Percentiles rank a stretch among this genome's conserved stretches.
phyloP scores from a whole-genome alignment of 192 early-diverging fungal genomes.

The Chytriomyces hyalinus region DNA sequence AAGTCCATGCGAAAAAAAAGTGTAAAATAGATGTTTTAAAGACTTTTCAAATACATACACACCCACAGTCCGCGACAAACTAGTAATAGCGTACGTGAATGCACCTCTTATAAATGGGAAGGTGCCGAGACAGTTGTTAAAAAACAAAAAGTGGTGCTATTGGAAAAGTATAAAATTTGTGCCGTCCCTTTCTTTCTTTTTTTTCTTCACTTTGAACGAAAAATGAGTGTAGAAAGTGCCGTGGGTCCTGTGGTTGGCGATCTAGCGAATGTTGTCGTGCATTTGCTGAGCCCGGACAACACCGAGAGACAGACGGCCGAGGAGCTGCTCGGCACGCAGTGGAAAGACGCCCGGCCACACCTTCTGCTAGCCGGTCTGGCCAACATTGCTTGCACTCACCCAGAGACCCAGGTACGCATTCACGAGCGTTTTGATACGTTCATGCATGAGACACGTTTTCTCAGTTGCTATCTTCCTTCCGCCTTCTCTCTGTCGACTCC shows the following conservation, averaged over 20 bases:
- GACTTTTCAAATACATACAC: no score
- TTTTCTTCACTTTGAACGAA: conserved; percentile 1
- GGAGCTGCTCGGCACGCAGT: conserved; percentile 62
- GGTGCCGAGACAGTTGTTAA: no score
- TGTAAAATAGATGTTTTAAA: no score
- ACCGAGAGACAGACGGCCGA: conserved; percentile 67
- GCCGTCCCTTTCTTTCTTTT: conserved; percentile 10
- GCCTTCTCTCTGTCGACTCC: conserved; percentile 18
- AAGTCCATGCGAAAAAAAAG: no score
- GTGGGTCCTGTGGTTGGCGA: conserved; percentile 19
- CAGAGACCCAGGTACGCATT: conserved; percentile 48
- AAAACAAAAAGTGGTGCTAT: no score
- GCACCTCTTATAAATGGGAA: no score
- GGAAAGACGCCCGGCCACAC: conserved; percentile 68
- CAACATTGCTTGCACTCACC: conserved; percentile 56
- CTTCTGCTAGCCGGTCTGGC: conserved; percentile 64
- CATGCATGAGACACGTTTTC: neutral
- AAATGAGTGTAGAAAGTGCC: neutral
- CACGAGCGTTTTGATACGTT: neutral
- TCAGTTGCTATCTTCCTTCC: neutral
- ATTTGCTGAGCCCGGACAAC: conserved; percentile 63
- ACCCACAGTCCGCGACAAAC: no score
- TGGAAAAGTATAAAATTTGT: no score
- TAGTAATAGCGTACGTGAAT: no score
- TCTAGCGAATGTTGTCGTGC: conserved; percentile 46